Conservation (phyloP, 495 filamentous ascomycete genomes). For the Cetradonia linearis region DNA sequence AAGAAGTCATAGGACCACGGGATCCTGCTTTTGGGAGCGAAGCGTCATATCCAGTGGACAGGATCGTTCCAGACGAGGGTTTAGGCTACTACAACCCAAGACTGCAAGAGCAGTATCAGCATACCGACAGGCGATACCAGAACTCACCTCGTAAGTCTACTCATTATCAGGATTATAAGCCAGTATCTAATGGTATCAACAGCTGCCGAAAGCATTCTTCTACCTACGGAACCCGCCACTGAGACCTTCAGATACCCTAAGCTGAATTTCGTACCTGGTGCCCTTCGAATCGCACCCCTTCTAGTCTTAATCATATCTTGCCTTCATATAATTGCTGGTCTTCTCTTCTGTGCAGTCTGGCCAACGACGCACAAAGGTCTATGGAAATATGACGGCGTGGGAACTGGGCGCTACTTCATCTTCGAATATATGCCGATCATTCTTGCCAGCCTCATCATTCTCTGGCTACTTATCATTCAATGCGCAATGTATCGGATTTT, state of each 20-base stretch:
- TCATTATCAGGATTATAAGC: not conserved
- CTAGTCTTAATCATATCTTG: slow-evolving; percentile 47
- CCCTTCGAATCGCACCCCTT: slow-evolving; percentile 54
- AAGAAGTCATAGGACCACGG: slow-evolving; percentile 36
- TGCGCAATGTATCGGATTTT: slow-evolving; percentile 64
- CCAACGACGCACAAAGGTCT: slow-evolving; percentile 55
- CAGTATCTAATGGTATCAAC: slow-evolving; percentile 13
- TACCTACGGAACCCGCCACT: slow-evolving; percentile 40
- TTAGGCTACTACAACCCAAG: slow-evolving; percentile 35
- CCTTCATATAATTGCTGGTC: slow-evolving; percentile 57
- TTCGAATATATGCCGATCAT: slow-evolving; percentile 76
- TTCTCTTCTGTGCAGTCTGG: slow-evolving; percentile 65
- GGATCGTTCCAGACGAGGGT: slow-evolving; percentile 42
- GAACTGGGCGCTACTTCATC: slow-evolving; percentile 68
- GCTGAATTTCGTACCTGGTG: slow-evolving; percentile 55
- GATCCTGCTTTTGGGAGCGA: slow-evolving; percentile 33
- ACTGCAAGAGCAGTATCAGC: slow-evolving; percentile 7
- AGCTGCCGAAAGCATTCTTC: slow-evolving; percentile 36
- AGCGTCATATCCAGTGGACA: slow-evolving; percentile 40
- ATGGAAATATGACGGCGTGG: slow-evolving; percentile 52
- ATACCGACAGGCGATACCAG: not conserved
- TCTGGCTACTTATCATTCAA: slow-evolving; percentile 67
- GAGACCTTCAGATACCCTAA: slow-evolving; percentile 41
- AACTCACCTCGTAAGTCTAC: slow-evolving; percentile 18
- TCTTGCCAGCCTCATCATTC: slow-evolving; percentile 56